A percentile compares a stretch with the other conserved stretches of the same genome.
Evolutionary conservation across 2,329 filamentous ascomycete species (phyloP).

Genomic region (Ophiognomonia clavigignenti-juglandacearum): DNA sequence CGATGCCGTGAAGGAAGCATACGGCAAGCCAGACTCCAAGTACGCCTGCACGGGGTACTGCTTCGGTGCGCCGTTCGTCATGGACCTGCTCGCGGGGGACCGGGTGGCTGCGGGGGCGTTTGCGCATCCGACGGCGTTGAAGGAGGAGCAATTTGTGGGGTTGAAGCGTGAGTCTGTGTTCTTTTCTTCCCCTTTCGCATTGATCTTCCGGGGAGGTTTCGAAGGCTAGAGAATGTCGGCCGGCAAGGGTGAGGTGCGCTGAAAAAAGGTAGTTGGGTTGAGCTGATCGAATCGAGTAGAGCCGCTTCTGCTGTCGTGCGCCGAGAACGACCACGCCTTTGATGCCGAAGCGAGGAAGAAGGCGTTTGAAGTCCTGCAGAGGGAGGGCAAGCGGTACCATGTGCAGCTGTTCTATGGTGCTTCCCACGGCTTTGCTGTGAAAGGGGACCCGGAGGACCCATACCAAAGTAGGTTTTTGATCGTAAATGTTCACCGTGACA

Average conservation of each 20-base stretch:
- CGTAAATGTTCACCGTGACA: no score
- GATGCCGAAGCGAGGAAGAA: constrained; percentile 29
- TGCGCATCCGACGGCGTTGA: constrained; percentile 45
- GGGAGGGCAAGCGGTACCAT: constrained; percentile 47
- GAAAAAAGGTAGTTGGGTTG: neutral
- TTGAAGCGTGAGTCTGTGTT: constrained; percentile 26
- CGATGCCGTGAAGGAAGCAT: constrained; percentile 30
- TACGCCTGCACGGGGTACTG: constrained; percentile 38
- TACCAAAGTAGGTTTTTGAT: constrained; percentile 29
- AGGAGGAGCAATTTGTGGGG: constrained; percentile 38
- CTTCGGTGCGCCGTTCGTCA: constrained; percentile 41
- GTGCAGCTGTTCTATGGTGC: constrained; percentile 59
- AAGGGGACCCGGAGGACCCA: constrained; percentile 42
- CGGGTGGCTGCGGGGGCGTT: constrained; percentile 40
- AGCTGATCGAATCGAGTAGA: constrained; percentile 18
- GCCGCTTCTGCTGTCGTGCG: constrained; percentile 41
- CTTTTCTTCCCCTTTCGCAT: neutral
- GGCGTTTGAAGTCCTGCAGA: constrained; percentile 37
- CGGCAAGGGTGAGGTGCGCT: no score
- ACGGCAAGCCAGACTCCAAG: constrained; percentile 28
- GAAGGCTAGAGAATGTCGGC: no score
- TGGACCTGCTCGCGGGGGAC: constrained; percentile 32
- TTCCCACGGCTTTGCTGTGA: constrained; percentile 59
- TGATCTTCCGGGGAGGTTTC: no score
- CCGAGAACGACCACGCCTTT: constrained; percentile 41